A percentile compares a stretch with the other conserved stretches of the same genome.
Evolutionary conservation across 2,329 filamentous ascomycete genomes (phyloP).

Genomic region (Mycogone perniciosa): DNA sequence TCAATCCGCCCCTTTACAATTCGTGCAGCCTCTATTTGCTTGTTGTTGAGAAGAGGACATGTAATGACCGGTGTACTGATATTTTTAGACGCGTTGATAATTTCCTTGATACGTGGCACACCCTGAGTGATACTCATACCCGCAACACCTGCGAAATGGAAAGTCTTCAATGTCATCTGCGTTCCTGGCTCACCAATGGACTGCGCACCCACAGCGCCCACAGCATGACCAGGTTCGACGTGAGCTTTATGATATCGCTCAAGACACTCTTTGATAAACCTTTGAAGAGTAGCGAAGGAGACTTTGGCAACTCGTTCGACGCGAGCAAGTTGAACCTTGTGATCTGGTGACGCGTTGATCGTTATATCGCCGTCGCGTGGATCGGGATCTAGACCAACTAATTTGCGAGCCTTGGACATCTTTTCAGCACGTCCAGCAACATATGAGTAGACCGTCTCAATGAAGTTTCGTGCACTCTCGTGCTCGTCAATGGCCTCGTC

Average conservation of each 20-base stretch:
- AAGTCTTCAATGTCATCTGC: constrained; percentile 98
- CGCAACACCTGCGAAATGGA: constrained; percentile 99
- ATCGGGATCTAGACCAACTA: constrained; percentile 41
- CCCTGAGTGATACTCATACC: constrained; percentile 99
- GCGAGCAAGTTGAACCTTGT: constrained; percentile 25
- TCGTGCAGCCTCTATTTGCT: constrained; percentile 71
- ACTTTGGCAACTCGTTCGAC: constrained; percentile 77
- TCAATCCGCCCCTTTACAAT: constrained; percentile 92
- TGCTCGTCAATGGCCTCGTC: constrained; percentile 67
- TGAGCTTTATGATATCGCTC: constrained; percentile 87
- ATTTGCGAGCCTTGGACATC: constrained; percentile 47
- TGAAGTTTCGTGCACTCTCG: constrained; percentile 77
- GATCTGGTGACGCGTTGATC: constrained; percentile 22
- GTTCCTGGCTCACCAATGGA: constrained; percentile 98
- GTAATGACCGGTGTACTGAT: constrained; percentile 94
- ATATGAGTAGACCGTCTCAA: constrained; percentile 70
- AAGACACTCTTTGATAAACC: constrained; percentile 77
- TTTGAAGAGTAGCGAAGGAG: constrained; percentile 63
- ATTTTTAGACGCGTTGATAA: constrained; percentile 92
- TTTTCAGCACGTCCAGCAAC: constrained; percentile 57
- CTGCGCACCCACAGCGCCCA: constrained; percentile 92
- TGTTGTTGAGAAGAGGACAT: constrained; percentile 73
- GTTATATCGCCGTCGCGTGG: constrained; percentile 15
- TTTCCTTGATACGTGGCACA: constrained; percentile 99
- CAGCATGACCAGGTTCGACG: constrained; percentile 90